Conservation (phyloP, 2,329 filamentous ascomycete species). For the Blastomyces percursus region DNA sequence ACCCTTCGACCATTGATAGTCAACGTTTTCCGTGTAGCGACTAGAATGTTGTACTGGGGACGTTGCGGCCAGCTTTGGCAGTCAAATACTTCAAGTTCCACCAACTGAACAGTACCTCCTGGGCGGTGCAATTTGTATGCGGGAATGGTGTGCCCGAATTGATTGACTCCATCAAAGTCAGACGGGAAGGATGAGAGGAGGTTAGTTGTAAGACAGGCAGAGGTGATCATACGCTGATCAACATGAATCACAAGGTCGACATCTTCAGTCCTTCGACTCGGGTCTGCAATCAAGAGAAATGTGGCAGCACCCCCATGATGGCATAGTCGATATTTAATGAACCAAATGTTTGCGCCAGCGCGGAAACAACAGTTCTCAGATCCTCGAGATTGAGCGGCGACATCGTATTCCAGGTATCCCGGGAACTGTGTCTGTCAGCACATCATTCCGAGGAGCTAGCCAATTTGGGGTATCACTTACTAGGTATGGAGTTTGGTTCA, state of each 20-base stretch:
- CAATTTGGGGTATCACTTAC: neutral
- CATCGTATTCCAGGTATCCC: neutral
- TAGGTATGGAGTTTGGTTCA: neutral
- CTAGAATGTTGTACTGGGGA: constrained; percentile 13
- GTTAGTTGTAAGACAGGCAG: constrained; percentile 8
- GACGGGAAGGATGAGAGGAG: constrained; percentile 9
- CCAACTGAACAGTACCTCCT: constrained; percentile 5
- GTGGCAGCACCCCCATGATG: constrained; percentile 10
- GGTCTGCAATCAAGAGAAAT: constrained; percentile 4
- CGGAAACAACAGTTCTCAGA: constrained; percentile 5
- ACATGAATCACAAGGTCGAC: constrained; percentile 13
- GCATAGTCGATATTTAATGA: constrained; percentile 12
- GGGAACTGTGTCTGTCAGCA: neutral
- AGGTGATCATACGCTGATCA: constrained; percentile 12
- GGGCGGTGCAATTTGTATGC: constrained; percentile 8
- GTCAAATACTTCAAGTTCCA: constrained; percentile 12
- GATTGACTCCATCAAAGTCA: constrained; percentile 9
- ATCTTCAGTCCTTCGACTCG: constrained; percentile 8
- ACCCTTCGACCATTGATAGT: constrained; percentile 11
- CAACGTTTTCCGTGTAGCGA: constrained; percentile 8
- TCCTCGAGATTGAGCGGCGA: neutral
- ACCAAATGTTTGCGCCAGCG: constrained; percentile 10
- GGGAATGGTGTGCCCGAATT: constrained; percentile 11
- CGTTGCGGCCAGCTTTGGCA: constrained; percentile 13
- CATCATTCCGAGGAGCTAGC: neutral